Evolutionary conservation across 108 stramenopile species (phyloP), one percentile per base, ranked within the genome.

Genomic region (Conticribra guillardii): DNA sequence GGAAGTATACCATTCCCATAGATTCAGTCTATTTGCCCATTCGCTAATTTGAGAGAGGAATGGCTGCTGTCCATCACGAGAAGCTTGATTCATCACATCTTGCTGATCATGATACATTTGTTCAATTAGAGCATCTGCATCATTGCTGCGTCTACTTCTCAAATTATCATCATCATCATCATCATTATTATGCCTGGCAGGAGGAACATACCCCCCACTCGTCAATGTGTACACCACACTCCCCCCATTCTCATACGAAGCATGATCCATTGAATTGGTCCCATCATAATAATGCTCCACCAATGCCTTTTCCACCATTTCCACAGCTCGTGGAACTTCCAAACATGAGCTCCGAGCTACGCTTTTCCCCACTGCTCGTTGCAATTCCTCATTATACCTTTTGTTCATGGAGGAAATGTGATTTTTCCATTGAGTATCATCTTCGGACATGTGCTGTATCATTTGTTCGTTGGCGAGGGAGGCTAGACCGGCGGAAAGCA

Each of bases 61-160:
- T 11, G 29, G n/a, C 28, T 11, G 22, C 17, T 33, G 18, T 16
- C 54, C 66, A 8, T 31, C 54, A 29, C 50, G 37, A 2, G 5
- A 21, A 23, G 1, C 47, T 0, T 33, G 2, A 33, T 44, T 60
- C 22, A 52, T 14, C 30, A 37, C 26, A 24, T 15, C 15, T 31
- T 64, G 51, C 28, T 73, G 71, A 5, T 64, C 54, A 50, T 48
- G 26, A 34, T 64, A 73, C 47, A 73, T 73, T 0, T 16, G n/a
- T 50, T 64, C 62, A 3, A 52, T 29, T 26, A 22, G 28, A 24
- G 24, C 48, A 50, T 73, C 71, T 19, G 28, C 28, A 18, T 29
- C n/a, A n/a, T n/a, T n/a, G n/a, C n/a, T n/a, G n/a, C n/a, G n/a
- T n/a, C n/a, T n/a, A n/a, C n/a, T n/a, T n/a, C n/a, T n/a, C n/a